These are phyloP conservation scores for Acacia confusa DNA, from an alignment of 306 rosid genomes.

Conservation along the genomic window DNA sequence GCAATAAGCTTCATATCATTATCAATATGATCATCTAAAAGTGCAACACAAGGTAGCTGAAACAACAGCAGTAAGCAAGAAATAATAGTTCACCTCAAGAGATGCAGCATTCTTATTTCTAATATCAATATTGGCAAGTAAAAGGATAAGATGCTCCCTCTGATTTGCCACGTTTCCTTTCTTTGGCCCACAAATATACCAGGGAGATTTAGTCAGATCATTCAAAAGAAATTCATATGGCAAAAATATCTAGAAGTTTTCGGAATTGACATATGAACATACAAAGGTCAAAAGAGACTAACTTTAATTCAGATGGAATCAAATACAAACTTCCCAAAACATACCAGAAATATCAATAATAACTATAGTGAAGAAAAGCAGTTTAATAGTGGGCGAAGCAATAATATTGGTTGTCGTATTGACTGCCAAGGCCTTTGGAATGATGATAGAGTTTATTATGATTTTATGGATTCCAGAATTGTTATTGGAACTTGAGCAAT, in stretches of 20 bases:
- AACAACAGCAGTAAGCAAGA: slow-evolving; percentile 25
- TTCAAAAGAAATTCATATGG: slow-evolving; percentile 5
- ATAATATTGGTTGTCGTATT: not conserved
- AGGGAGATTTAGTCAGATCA: slow-evolving; percentile 35
- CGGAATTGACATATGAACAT: not conserved
- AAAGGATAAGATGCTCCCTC: slow-evolving; percentile 92
- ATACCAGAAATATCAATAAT: not conserved
- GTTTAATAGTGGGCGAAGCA: not conserved
- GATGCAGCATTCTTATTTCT: slow-evolving; percentile 47
- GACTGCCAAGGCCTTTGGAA: not conserved
- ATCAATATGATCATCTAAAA: slow-evolving; percentile 19
- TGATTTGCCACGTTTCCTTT: slow-evolving; percentile 98
- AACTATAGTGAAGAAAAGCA: not conserved
- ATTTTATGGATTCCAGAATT: not conserved
- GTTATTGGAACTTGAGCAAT: not conserved
- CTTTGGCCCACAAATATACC: slow-evolving; percentile 51
- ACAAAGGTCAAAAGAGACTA: slow-evolving; percentile 11
- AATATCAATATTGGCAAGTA: slow-evolving; percentile 81
- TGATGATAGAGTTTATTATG: not conserved
- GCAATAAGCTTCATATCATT: slow-evolving; percentile 49
- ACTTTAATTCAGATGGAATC: slow-evolving; percentile 8
- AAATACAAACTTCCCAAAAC: slow-evolving; percentile 1
- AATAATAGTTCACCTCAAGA: slow-evolving; percentile 47
- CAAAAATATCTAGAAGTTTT: not conserved
- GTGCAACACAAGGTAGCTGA: slow-evolving; percentile 18